Percentiles rank a stretch among this genome's conserved stretches.
These are phyloP conservation scores for Bryoglossum gracile DNA, from an alignment of 495 filamentous ascomycete species.

Conservation along the genomic window DNA sequence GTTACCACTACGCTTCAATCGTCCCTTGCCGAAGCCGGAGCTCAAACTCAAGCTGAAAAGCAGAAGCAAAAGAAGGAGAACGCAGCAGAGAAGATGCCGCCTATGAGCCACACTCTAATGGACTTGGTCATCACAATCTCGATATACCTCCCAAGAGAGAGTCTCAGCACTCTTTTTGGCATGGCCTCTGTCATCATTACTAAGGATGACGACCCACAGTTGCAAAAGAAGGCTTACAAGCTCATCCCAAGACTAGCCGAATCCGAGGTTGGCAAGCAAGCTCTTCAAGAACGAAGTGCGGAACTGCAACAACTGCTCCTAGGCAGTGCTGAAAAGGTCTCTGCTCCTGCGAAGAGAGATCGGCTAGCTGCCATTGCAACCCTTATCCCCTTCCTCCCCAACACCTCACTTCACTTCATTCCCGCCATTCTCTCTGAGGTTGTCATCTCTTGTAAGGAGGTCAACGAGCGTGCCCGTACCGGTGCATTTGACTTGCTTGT, in stretches of 20 bases:
- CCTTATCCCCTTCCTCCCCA: constrained; percentile 68
- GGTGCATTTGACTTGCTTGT: constrained; percentile 88
- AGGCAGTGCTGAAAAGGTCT: constrained; percentile 68
- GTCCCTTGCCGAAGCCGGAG: constrained; percentile 54
- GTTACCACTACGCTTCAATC: constrained; percentile 77
- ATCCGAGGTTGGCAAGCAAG: constrained; percentile 62
- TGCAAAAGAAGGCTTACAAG: constrained; percentile 99
- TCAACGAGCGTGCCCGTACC: constrained; percentile 87
- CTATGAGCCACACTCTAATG: constrained; percentile 91
- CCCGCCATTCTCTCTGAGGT: constrained; percentile 86
- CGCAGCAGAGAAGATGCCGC: constrained; percentile 66
- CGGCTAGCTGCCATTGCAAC: constrained; percentile 75
- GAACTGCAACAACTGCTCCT: constrained; percentile 79
- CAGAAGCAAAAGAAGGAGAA: constrained; percentile 54
- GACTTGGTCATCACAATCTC: constrained; percentile 94
- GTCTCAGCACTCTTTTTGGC: constrained; percentile 72
- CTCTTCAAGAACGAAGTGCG: constrained; percentile 59
- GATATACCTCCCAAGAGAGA: constrained; percentile 77
- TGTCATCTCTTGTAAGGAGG: constrained; percentile 90
- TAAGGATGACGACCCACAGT: constrained; percentile 71
- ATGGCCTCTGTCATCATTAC: constrained; percentile 76
- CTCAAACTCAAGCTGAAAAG: constrained; percentile 45
- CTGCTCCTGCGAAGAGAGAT: constrained; percentile 74
- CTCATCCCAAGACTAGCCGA: constrained; percentile 82
- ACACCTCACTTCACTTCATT: constrained; percentile 78